phyloP scores from a whole-genome alignment of 805 yeast species.

The Candida boidinii region DNA sequence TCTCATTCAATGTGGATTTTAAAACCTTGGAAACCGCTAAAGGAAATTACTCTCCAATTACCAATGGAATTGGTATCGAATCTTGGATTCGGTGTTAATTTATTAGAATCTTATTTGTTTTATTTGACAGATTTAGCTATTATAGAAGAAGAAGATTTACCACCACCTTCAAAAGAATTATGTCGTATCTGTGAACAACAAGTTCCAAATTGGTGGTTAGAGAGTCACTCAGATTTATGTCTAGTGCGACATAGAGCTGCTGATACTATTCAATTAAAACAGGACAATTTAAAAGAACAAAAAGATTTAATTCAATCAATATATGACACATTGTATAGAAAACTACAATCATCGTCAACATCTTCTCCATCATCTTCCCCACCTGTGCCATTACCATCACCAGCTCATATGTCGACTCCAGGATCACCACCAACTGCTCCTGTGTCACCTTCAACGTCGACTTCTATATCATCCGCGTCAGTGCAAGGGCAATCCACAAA shows the following conservation, averaged over 20 bases:
- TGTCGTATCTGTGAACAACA: slow-evolving; percentile 89
- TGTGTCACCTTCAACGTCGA: slow-evolving; percentile 5
- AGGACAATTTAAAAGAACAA: slow-evolving; percentile 73
- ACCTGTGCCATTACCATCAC: neutral
- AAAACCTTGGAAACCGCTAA: slow-evolving; percentile 62
- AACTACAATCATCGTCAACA: slow-evolving; percentile 20
- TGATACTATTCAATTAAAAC: slow-evolving; percentile 64
- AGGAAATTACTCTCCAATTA: slow-evolving; percentile 53
- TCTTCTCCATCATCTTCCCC: slow-evolving; percentile 6
- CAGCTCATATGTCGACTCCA: slow-evolving; percentile 3
- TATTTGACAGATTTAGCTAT: slow-evolving; percentile 56
- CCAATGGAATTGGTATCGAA: slow-evolving; percentile 64
- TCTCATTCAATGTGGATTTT: slow-evolving; percentile 91
- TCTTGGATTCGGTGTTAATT: slow-evolving; percentile 83
- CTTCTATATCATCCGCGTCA: slow-evolving; percentile 10
- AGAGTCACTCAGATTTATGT: slow-evolving; percentile 83
- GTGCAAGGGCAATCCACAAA: slow-evolving; percentile 6
- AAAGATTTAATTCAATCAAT: slow-evolving; percentile 38
- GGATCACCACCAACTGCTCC: neutral
- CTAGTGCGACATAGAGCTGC: slow-evolving; percentile 76
- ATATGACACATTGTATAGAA: slow-evolving; percentile 28
- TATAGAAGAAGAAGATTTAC: slow-evolving; percentile 54
- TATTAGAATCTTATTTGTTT: slow-evolving; percentile 67
- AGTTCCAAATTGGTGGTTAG: slow-evolving; percentile 96
- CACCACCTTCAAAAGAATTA: slow-evolving; percentile 72